phyloP scores from a whole-genome alignment of 441 rosid genomes.

The Flueggea neowawraea region DNA sequence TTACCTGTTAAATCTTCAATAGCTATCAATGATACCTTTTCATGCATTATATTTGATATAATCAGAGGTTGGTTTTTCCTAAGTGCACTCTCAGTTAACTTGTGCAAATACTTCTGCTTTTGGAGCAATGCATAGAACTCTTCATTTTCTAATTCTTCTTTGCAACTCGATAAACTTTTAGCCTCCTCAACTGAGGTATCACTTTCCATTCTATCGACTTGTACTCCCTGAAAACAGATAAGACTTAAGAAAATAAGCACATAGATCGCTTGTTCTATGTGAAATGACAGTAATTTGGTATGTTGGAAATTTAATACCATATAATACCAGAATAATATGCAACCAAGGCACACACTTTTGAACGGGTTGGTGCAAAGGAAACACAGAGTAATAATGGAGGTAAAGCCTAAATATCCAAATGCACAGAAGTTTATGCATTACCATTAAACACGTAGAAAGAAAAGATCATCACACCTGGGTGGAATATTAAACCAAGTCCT shows the following conservation, averaged over 20 bases:
- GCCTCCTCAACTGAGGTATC: constrained; percentile 41
- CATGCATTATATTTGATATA: constrained; percentile 62
- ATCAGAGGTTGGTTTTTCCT: constrained; percentile 70
- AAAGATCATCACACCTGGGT: too few species aligned
- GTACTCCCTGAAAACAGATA: constrained; percentile 55
- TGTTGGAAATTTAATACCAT: too few species aligned
- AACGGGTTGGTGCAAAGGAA: too few species aligned
- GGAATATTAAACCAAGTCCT: too few species aligned
- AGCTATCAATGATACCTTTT: constrained; percentile 39
- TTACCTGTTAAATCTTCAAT: constrained; percentile 51
- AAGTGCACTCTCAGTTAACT: constrained; percentile 82
- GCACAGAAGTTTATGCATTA: too few species aligned
- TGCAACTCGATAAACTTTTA: constrained; percentile 29
- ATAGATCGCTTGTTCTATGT: neutral
- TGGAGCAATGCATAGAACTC: constrained; percentile 47
- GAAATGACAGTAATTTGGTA: neutral
- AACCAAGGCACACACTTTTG: too few species aligned
- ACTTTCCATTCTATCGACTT: constrained; percentile 67
- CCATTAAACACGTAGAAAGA: too few species aligned
- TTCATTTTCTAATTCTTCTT: constrained; percentile 42
- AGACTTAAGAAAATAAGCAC: neutral
- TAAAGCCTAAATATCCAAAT: too few species aligned
- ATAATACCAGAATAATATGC: too few species aligned
- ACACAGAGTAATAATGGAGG: too few species aligned
- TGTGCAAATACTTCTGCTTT: constrained; percentile 63